Percentiles rank a stretch among this genome's conserved stretches.
Conservation (phyloP, 805 yeast genomes). For the Cyberlindnera mycetangii region DNA sequence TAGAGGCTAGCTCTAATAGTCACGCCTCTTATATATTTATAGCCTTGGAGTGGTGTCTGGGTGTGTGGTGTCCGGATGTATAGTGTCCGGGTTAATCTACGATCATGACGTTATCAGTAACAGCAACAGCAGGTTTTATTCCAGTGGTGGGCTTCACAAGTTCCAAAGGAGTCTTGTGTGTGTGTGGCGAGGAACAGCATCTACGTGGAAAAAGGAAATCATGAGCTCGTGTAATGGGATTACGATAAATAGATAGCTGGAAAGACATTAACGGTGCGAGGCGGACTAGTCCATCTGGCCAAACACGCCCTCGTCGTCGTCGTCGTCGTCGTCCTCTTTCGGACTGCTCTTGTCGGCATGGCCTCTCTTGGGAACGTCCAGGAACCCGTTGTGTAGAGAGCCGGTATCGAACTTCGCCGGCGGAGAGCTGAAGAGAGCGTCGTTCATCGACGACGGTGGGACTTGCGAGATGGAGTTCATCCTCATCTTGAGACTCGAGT, state of each 20-base stretch:
- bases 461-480: constrained; percentile 43
- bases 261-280: too few species aligned
- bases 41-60: too few species aligned
- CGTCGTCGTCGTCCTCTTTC: constrained; percentile 16
- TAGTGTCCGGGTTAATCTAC: too few species aligned
- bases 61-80: too few species aligned
- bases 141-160: too few species aligned
- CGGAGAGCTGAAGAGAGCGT: constrained; percentile 7
- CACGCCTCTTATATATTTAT: too few species aligned
- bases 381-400: constrained; percentile 27
- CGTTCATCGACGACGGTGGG: constrained; percentile 37
- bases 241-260: neutral
- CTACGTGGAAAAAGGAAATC: too few species aligned
- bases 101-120: too few species aligned
- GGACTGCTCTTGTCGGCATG: constrained; percentile 11
- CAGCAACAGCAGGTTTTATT: too few species aligned
- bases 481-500: constrained; percentile 27
- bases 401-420: constrained; percentile 14
- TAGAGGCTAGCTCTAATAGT: too few species aligned
- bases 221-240: neutral
- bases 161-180: too few species aligned
- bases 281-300: constrained; percentile 41
- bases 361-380: constrained; percentile 28
- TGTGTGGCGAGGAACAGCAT: too few species aligned
- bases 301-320: constrained; percentile 33